phyloP scores from a whole-genome alignment of 176 grass and related monocot species.

The Ananas comosus region DNA sequence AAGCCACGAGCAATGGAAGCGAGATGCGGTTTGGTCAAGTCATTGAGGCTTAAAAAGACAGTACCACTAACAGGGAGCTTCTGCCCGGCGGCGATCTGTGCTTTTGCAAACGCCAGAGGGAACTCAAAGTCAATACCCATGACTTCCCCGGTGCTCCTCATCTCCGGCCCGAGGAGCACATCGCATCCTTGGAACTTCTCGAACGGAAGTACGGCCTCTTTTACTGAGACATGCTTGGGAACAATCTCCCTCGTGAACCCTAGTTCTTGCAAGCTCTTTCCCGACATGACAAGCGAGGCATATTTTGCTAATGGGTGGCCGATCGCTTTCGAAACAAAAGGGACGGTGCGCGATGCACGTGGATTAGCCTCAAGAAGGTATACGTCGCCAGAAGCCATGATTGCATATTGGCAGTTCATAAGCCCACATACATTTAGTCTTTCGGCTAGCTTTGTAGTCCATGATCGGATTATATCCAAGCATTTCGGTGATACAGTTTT shows the following conservation, averaged over 20 bases:
- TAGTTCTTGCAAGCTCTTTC: conserved; percentile 60
- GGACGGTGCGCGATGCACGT: conserved; percentile 83
- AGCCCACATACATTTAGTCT: conserved; percentile 77
- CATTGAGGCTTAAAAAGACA: conserved; percentile 85
- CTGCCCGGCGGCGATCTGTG: conserved; percentile 97
- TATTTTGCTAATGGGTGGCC: conserved; percentile 96
- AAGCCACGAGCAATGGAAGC: conserved; percentile 64
- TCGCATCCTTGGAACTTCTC: conserved; percentile 99
- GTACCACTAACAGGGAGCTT: conserved; percentile 60
- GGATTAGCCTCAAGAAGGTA: conserved; percentile 93
- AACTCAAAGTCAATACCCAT: conserved; percentile 97
- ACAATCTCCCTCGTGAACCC: conserved; percentile 80
- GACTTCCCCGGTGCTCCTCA: conserved; percentile 97
- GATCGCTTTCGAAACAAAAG: conserved; percentile 99
- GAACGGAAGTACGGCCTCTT: conserved; percentile 93
- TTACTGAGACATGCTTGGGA: conserved; percentile 91
- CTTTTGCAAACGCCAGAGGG: conserved; percentile 87
- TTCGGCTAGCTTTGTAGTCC: conserved; percentile 81
- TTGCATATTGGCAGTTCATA: conserved; percentile 99
- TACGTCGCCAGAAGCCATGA: conserved; percentile 72
- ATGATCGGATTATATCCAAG: conserved; percentile 68
- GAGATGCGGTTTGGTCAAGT: conserved; percentile 80
- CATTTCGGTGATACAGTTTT: conserved; percentile 69
- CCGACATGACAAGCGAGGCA: conserved; percentile 95
- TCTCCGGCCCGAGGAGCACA: conserved; percentile 95